Percentiles rank a stretch among this genome's conserved stretches.
Conservation (phyloP, 2,329 filamentous ascomycete species). For the Talaromyces sp. region DNA sequence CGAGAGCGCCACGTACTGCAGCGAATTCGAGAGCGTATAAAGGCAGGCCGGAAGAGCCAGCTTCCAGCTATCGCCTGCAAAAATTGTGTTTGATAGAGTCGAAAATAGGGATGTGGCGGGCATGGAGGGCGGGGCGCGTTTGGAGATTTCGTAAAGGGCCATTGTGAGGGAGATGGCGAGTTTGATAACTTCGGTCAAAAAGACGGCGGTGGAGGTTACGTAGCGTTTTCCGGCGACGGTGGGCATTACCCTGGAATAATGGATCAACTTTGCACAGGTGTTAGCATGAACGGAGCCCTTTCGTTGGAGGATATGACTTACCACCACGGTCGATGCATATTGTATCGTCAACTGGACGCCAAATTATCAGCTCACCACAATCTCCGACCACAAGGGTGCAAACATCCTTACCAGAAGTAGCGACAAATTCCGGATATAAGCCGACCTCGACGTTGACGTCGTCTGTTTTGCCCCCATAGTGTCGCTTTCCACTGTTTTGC, state of each 20-base stretch:
- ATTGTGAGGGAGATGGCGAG: slow-evolving; percentile 80
- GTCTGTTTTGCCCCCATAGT: neutral
- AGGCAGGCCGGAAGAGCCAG: slow-evolving; percentile 81
- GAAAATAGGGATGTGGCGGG: slow-evolving; percentile 76
- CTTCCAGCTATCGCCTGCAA: slow-evolving; percentile 91
- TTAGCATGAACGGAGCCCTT: neutral
- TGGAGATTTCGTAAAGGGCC: slow-evolving; percentile 81
- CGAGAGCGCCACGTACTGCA: slow-evolving; percentile 87
- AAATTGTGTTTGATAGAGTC: slow-evolving; percentile 75
- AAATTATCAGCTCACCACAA: neutral
- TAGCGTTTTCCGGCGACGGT: slow-evolving; percentile 77
- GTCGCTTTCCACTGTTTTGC: neutral
- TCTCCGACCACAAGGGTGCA: neutral
- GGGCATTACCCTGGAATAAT: slow-evolving; percentile 95
- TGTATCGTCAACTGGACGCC: slow-evolving; percentile 40
- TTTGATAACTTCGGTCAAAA: slow-evolving; percentile 90
- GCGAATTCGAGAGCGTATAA: slow-evolving; percentile 88
- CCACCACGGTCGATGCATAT: slow-evolving; percentile 44
- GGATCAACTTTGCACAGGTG: slow-evolving; percentile 64
- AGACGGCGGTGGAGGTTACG: slow-evolving; percentile 88
- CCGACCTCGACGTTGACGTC: neutral
- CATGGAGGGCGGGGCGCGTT: slow-evolving; percentile 70
- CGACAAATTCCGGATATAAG: slow-evolving; percentile 16
- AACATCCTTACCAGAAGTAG: slow-evolving; percentile 40
- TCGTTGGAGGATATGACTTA: slow-evolving; percentile 25